Evolutionary conservation across 2,329 filamentous ascomycete species (phyloP).

Genomic region (Exserohilum rostratum): DNA sequence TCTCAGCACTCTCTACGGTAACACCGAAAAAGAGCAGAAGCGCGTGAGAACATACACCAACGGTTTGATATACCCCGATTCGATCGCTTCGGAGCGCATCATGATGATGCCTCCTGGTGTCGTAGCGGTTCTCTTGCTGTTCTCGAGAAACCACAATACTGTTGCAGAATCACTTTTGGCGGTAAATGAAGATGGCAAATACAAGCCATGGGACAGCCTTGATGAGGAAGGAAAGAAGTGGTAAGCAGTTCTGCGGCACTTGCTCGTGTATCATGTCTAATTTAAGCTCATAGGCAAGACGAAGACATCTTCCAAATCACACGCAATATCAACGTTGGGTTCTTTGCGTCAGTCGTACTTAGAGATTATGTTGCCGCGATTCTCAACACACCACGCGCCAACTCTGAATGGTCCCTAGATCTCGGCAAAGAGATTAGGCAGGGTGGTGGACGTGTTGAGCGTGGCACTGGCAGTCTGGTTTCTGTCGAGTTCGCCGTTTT

Average conservation of each 20-base stretch:
- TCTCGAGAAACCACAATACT: conserved; percentile 80
- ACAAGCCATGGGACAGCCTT: conserved; percentile 71
- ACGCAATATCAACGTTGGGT: conserved; percentile 57
- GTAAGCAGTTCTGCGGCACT: conserved; percentile 13
- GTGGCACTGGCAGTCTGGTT: conserved; percentile 79
- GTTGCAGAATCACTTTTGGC: conserved; percentile 75
- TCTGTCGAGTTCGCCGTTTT: conserved; percentile 87
- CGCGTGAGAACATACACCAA: conserved; percentile 68
- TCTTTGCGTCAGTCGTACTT: conserved; percentile 68
- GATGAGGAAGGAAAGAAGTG: conserved; percentile 45
- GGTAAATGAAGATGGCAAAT: conserved; percentile 83
- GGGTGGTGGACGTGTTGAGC: conserved; percentile 62
- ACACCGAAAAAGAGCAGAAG: conserved; percentile 68
- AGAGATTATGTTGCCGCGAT: conserved; percentile 82
- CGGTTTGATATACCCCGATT: conserved; percentile 71
- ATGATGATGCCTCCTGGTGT: conserved; percentile 72
- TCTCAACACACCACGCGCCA: conserved; percentile 71
- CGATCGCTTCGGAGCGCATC: conserved; percentile 68
- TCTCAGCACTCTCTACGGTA: conserved; percentile 71
- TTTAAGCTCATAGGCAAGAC: conserved; percentile 31
- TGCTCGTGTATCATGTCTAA: not conserved
- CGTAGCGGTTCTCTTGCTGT: conserved; percentile 69
- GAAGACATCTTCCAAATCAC: conserved; percentile 61
- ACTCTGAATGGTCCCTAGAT: conserved; percentile 81
- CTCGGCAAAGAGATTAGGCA: conserved; percentile 66